Percentiles rank a stretch among this genome's conserved stretches.
Conservation (phyloP, 1,284 basidiomycete species). For the Ceratobasidium sp. region DNA sequence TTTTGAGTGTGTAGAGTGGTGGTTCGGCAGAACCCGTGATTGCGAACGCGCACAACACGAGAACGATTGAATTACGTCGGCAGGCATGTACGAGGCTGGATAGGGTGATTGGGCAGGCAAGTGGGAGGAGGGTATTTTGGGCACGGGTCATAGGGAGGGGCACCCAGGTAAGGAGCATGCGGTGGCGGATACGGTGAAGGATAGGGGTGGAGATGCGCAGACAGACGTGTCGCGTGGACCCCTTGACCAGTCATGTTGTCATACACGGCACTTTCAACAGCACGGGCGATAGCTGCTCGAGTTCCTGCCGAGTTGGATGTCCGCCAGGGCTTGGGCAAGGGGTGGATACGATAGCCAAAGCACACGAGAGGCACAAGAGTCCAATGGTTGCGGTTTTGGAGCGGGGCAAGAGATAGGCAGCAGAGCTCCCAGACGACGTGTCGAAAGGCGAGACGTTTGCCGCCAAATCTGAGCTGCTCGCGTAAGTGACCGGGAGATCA, state of each 20-base stretch:
- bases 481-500: conserved; percentile 29
- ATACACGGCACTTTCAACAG: conserved; percentile 42
- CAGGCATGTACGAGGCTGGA: no score
- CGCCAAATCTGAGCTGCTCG: no score
- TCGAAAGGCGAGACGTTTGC: conserved; percentile 16
- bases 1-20: conserved; percentile 36
- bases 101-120: conserved; percentile 16
- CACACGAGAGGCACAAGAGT: conserved; percentile 21
- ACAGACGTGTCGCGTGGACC: conserved; percentile 24
- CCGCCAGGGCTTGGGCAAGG: conserved; percentile 46
- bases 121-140: conserved; percentile 35
- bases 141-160: conserved; percentile 26
- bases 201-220: conserved; percentile 22
- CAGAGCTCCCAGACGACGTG: conserved; percentile 12
- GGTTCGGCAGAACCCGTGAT: neutral
- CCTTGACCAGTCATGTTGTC: conserved; percentile 12
- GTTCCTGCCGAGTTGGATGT: conserved; percentile 46
- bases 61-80: neutral
- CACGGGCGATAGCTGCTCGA: conserved; percentile 46
- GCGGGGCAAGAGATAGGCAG: conserved; percentile 26
- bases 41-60: neutral
- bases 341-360: conserved; percentile 47
- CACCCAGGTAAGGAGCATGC: conserved; percentile 11
- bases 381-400: conserved; percentile 36
- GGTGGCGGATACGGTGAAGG: conserved; percentile 22